phyloP scores from a whole-genome alignment of 163 green algal genomes.

The Coccomyxa subellipsoidea region DNA sequence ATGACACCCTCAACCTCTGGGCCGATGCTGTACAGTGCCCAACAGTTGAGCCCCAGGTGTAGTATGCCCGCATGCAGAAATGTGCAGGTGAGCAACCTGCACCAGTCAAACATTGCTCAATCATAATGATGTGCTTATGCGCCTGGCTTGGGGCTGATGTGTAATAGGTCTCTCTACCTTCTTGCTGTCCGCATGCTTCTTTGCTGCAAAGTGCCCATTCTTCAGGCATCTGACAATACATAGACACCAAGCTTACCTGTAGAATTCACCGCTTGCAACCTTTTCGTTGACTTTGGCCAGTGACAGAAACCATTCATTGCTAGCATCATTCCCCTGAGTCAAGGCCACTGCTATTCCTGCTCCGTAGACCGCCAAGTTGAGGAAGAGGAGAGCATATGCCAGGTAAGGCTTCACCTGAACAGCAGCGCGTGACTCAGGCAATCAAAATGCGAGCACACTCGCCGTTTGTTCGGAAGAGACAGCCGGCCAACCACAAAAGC shows the following conservation, averaged over 20 bases:
- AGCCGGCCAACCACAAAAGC: too few relatives aligned
- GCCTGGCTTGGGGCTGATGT: too few relatives aligned
- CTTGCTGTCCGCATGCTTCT: too few relatives aligned
- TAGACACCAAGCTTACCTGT: too few relatives aligned
- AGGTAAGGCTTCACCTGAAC: slow-evolving; percentile 14
- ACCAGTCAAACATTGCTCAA: slow-evolving; percentile 1
- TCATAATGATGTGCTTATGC: not conserved
- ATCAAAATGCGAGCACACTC: too few relatives aligned
- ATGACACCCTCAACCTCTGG: slow-evolving; percentile 33
- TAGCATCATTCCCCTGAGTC: not conserved
- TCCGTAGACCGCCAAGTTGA: slow-evolving; percentile 27
- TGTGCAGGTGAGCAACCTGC: slow-evolving; percentile 26
- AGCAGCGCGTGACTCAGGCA: not conserved
- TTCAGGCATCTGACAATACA: too few relatives aligned
- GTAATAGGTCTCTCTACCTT: too few relatives aligned
- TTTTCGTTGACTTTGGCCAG: slow-evolving; percentile 29
- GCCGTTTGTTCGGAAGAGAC: too few relatives aligned
- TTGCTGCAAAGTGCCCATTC: too few relatives aligned
- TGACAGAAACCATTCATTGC: slow-evolving; percentile 29
- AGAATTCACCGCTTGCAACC: slow-evolving; percentile 19
- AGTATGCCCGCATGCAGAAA: slow-evolving; percentile 38
- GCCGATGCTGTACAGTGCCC: slow-evolving; percentile 23
- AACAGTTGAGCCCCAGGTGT: slow-evolving; percentile 34
- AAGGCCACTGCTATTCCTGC: slow-evolving; percentile 18
- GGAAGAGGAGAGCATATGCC: slow-evolving; percentile 14